Base-by-base conservation (phyloP, 2,329 filamentous ascomycete genomes). In the Aschersonia sp. region DNA sequence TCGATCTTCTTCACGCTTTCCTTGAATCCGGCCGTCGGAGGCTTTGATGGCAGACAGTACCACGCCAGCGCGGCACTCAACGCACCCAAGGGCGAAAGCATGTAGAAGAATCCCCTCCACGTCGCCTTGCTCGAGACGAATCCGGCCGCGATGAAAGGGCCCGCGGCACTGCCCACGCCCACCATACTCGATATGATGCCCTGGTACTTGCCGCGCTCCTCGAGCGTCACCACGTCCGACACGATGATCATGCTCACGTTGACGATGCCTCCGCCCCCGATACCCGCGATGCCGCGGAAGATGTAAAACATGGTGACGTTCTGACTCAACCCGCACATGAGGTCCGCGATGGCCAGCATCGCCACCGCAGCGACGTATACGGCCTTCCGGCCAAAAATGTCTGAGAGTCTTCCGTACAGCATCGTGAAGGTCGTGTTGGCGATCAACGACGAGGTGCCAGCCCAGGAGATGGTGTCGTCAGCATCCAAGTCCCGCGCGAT, bases 401-500 rank as follows among this genome's bases (percentile, higher is more conserved):
- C 77, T 0, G 77, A 80, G 3, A 81, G 55, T 3, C 77, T 70
- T 28, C 79, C 78, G 56, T 82, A 82, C 0, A 84, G 67, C 50
- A 82, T 76, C 52, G 80, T 78, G 52, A 82, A 83, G 35, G 75
- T 73, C 0, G 80, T 82, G 50, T 74, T 76, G 31, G 73, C 73
- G 44, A 78, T 71, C 43, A 78, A 59, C 3, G 69, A 68, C 6
- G 72, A 69, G 0, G 72, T 75, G 5, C 72, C 73, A 1, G 71
- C 71, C 74, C 74, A 77, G 1, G 71, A 68, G 44, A 80, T 80
- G 2, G 72, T 72, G n/a, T 64, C 65, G 51, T 63, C 61, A 1
- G 66, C 66, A 47, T 66, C 53, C 28, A 74, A 63, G 47, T 77
- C 70, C 46, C 63, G 56, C 48, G 70, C 68, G 54, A 78, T 69